These are phyloP conservation scores for Wickerhamomyces queroliae DNA, from an alignment of 805 yeast genomes.

Conservation along the genomic window DNA sequence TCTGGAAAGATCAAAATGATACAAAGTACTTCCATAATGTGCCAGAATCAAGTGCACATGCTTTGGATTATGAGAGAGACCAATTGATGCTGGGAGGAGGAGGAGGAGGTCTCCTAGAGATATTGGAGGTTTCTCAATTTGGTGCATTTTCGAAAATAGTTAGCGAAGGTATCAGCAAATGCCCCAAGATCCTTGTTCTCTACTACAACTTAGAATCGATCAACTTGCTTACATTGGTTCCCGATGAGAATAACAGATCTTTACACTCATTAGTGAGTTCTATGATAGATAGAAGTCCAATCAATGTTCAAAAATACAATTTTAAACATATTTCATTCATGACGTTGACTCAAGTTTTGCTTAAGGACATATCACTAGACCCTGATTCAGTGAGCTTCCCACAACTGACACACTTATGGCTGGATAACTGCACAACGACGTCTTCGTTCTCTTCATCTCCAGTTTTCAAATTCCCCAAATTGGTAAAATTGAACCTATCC, in stretches of 20 bases:
- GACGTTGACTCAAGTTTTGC: background rate
- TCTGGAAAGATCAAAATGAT: background rate
- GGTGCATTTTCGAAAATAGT: no score
- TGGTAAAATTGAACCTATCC: background rate
- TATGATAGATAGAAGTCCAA: background rate
- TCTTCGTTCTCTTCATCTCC: no score
- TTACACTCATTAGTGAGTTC: background rate
- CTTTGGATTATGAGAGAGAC: no score
- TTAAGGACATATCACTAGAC: background rate
- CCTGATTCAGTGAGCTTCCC: background rate
- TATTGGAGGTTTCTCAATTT: background rate
- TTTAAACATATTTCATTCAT: background rate
- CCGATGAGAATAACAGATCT: background rate
- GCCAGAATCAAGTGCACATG: background rate
- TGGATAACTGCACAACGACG: no score
- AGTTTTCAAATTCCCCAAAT: background rate
- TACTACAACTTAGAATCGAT: no score
- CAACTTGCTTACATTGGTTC: background rate
- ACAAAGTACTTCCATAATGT: background rate
- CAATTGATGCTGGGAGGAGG: background rate
- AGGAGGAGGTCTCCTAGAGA: background rate
- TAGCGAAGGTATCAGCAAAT: no score
- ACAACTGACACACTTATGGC: no score
- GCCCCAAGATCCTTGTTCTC: no score
- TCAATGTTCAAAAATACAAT: background rate